phyloP scores from a whole-genome alignment of 2,329 filamentous ascomycete species.

The Penicillium sp. region DNA sequence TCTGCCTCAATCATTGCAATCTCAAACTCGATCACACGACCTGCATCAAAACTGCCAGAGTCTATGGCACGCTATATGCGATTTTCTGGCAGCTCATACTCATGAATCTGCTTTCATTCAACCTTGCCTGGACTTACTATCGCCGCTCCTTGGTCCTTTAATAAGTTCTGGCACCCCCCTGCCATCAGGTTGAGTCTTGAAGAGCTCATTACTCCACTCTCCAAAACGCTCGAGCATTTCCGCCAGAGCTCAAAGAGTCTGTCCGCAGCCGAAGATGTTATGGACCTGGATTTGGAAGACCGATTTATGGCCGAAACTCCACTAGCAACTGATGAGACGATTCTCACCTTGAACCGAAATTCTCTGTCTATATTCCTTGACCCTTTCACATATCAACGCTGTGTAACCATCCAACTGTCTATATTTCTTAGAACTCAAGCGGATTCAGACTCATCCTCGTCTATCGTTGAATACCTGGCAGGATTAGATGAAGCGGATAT shows the following conservation, averaged over 20 bases:
- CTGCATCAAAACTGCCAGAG: slow-evolving; percentile 28
- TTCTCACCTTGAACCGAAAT: slow-evolving; percentile 33
- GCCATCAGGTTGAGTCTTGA: slow-evolving; percentile 25
- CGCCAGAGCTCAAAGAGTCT: slow-evolving; percentile 22
- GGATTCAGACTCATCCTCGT: slow-evolving; percentile 2
- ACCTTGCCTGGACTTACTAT: slow-evolving; percentile 34
- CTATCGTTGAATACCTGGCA: slow-evolving; percentile 37
- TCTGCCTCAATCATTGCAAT: slow-evolving; percentile 27
- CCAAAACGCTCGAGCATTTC: slow-evolving; percentile 31
- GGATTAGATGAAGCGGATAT: slow-evolving; percentile 39
- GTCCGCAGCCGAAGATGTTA: slow-evolving; percentile 29
- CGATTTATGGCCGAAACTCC: slow-evolving; percentile 31
- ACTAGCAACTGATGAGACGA: slow-evolving; percentile 19
- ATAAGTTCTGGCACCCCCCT: slow-evolving; percentile 16
- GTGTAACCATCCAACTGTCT: slow-evolving; percentile 36
- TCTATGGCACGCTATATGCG: slow-evolving; percentile 39
- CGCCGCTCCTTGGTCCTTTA: slow-evolving; percentile 32
- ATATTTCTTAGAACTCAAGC: slow-evolving; percentile 25
- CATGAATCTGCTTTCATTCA: slow-evolving; percentile 31
- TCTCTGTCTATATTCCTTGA: slow-evolving; percentile 33
- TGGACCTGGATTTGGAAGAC: slow-evolving; percentile 48
- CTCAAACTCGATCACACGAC: slow-evolving; percentile 29
- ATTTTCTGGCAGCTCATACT: slow-evolving; percentile 28
- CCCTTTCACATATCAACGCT: slow-evolving; percentile 36
- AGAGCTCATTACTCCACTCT: slow-evolving; percentile 29